These are phyloP conservation scores for Fusarium incarnatum DNA, from an alignment of 2,329 filamentous ascomycete genomes.

Conservation along the genomic window DNA sequence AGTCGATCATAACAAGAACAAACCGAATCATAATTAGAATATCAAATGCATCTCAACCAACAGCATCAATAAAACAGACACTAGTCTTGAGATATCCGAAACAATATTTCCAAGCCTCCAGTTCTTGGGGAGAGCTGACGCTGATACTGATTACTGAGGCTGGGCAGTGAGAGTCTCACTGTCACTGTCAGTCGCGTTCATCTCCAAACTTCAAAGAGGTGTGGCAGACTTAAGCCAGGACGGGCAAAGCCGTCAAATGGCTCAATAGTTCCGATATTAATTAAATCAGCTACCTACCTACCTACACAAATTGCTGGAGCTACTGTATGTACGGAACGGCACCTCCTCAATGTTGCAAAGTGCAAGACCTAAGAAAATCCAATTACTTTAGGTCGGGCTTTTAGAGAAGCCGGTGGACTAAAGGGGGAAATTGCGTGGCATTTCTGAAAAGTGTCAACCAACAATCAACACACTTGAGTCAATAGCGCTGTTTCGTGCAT, in stretches of 20 bases:
- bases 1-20: background rate
- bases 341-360: conserved; percentile 8
- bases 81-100: conserved; percentile 20
- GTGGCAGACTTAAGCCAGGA: conserved; percentile 27
- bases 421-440: conserved; percentile 37
- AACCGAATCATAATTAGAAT: background rate
- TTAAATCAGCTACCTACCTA: conserved; percentile 4
- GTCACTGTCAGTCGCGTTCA: background rate
- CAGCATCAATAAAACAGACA: conserved; percentile 1
- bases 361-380: background rate
- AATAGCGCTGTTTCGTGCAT: conserved; percentile 11
- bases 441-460: conserved; percentile 2
- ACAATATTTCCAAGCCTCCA: conserved; percentile 27
- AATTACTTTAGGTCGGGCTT: conserved; percentile 9
- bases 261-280: conserved; percentile 24
- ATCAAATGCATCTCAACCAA: background rate
- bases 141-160: conserved; percentile 21
- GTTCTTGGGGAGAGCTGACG: conserved; percentile 14
- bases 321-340: background rate
- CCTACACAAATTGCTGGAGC: background rate
- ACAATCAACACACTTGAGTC: background rate
- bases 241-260: conserved; percentile 27
- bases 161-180: background rate
- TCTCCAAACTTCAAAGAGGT: conserved; percentile 17
- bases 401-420: conserved; percentile 16